Evolutionary conservation across 495 filamentous ascomycete species (phyloP).

Genomic region (Neurospora sublineolata): DNA sequence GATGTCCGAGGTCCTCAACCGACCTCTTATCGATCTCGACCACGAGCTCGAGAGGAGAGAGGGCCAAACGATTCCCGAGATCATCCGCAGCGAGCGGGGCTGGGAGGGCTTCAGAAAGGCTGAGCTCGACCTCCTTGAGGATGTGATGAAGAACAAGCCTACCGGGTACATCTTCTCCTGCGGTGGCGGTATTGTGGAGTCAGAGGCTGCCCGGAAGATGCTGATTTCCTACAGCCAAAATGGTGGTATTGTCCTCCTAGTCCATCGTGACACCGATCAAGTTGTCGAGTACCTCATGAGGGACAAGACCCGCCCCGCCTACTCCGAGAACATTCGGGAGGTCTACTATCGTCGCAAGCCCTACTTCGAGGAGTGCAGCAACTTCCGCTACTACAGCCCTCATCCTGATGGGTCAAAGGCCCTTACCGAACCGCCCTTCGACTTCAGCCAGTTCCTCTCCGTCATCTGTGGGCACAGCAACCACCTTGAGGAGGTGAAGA

Average conservation of each 20-base stretch:
- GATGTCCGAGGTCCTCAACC: constrained; percentile 61
- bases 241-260: constrained; percentile 81
- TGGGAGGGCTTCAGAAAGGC: constrained; percentile 84
- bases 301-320: constrained; percentile 87
- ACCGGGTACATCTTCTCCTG: constrained; percentile 79
- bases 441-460: constrained; percentile 69
- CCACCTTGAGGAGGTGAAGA: constrained; percentile 52
- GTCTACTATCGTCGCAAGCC: constrained; percentile 88
- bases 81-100: constrained; percentile 59
- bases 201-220: constrained; percentile 64
- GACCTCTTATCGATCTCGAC: constrained; percentile 80
- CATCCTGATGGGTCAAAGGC: constrained; percentile 44
- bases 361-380: constrained; percentile 89
- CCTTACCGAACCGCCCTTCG: constrained; percentile 53
- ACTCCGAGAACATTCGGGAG: constrained; percentile 83
- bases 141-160: constrained; percentile 60
- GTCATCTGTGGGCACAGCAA: constrained; percentile 58
- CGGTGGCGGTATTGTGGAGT: constrained; percentile 88
- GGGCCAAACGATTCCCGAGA: constrained; percentile 69
- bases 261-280: constrained; percentile 77
- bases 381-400: constrained; percentile 84
- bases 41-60: constrained; percentile 63
- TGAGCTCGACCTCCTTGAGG: constrained; percentile 64
- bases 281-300: constrained; percentile 82
- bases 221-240: constrained; percentile 61